Conservation (phyloP, 1,139 yeast species). For the Scheffersomyces cryptocercus region DNA sequence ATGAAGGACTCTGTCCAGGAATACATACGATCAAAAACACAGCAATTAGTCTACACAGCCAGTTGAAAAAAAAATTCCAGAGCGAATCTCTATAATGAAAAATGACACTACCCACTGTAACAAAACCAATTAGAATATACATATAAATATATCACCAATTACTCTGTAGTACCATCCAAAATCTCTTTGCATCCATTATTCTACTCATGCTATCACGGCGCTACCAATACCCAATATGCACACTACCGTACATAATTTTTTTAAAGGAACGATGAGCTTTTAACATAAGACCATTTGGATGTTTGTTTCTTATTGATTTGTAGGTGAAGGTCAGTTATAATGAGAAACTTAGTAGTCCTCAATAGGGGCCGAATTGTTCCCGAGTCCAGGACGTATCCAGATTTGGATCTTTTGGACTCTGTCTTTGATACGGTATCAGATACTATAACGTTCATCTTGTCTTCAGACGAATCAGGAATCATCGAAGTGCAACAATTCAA, state of each 20-base stretch:
- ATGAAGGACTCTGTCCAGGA: slow-evolving; percentile 41
- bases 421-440: slow-evolving; percentile 78
- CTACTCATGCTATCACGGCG: background rate
- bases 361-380: slow-evolving; percentile 57
- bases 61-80: background rate
- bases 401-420: slow-evolving; percentile 55
- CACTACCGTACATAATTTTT: slow-evolving; percentile 4
- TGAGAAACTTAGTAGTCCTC: slow-evolving; percentile 61
- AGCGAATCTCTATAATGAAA: background rate
- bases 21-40: slow-evolving; percentile 12
- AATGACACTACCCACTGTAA: background rate
- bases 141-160: no score
- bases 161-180: no score
- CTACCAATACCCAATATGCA: slow-evolving; percentile 1
- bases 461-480: slow-evolving; percentile 58
- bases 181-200: no score
- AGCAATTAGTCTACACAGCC: background rate
- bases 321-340: slow-evolving; percentile 14
- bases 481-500: slow-evolving; percentile 54
- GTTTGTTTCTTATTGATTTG: background rate
- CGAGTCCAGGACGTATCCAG: slow-evolving; percentile 58
- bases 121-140: no score
- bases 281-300: background rate
- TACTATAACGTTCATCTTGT: slow-evolving; percentile 66
- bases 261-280: slow-evolving; percentile 8